phyloP scores from a whole-genome alignment of 495 filamentous ascomycete genomes.

The Amorphotheca resinae region DNA sequence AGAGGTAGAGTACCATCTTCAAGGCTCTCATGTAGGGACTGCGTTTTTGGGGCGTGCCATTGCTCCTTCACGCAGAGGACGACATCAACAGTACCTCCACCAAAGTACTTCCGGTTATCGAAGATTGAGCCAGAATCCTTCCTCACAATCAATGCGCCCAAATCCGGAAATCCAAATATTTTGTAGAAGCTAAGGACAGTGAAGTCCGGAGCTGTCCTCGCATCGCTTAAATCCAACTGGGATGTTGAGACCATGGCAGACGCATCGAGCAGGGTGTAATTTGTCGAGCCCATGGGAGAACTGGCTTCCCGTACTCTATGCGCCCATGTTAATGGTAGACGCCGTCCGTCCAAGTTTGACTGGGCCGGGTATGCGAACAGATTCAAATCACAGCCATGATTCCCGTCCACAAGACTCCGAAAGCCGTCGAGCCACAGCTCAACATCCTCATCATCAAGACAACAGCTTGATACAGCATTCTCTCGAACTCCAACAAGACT shows the following conservation, averaged over 20 bases:
- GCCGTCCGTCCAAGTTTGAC: conserved; percentile 85
- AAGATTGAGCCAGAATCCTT: conserved; percentile 55
- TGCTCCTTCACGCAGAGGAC: conserved; percentile 43
- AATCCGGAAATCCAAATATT: conserved; percentile 90
- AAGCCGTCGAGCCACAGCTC: conserved; percentile 46
- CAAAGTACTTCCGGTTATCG: conserved; percentile 63
- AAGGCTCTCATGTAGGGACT: conserved; percentile 62
- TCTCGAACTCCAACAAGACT: conserved; percentile 78
- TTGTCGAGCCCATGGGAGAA: conserved; percentile 2
- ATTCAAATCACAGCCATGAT: background rate
- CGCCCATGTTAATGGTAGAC: conserved; percentile 62
- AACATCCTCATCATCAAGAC: conserved; percentile 58
- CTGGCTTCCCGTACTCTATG: conserved; percentile 31
- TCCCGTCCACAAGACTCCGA: conserved; percentile 12
- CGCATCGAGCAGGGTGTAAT: conserved; percentile 84
- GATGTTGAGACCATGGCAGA: conserved; percentile 70
- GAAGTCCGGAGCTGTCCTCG: conserved; percentile 62
- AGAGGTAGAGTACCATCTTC: conserved; percentile 88
- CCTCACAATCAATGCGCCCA: conserved; percentile 77
- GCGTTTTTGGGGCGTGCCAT: conserved; percentile 64
- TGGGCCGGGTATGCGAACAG: conserved; percentile 84
- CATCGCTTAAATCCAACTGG: conserved; percentile 55
- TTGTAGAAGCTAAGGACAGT: conserved; percentile 89
- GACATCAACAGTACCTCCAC: conserved; percentile 92
- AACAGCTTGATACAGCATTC: conserved; percentile 47